Base-by-base conservation (phyloP, 768 basidiomycete genomes). In the Suillus clintonianus region DNA sequence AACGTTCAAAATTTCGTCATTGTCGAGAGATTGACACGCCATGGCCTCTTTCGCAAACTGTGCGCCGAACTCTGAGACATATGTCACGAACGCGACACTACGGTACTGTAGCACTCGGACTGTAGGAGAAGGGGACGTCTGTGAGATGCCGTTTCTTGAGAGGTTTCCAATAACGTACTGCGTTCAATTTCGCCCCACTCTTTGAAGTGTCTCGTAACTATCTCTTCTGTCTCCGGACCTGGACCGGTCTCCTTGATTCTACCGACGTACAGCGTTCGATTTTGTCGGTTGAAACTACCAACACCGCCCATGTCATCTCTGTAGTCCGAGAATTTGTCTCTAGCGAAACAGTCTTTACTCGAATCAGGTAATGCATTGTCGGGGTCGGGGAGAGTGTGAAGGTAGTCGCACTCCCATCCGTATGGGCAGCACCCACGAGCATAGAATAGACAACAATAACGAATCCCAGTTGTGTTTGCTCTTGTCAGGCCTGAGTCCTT, bases 251-350 rank as follows among this genome's bases (percentile, higher is more conserved):
- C 96, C 74, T 92, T 92, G 68, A 99, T 95, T 61, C 94, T 84
- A 3, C 97, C 97, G 51, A 99, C 86, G 74, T 99, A 99, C 17
- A 99, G 74, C 43, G 97, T 99, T 64, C 97, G 81, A 75, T 99
- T 99, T 76, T 94, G 91, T 43, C 96, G 80, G 70, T 91, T 92
- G 79, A 99, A 99, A 64, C 92, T 95, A 14, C 97, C 97, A 36
- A 99, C 97, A 78, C 97, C 97, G 69, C 97, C 97, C 97, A 99
- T 99, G 74, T 99, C 97, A 74, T 99, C 97, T 64, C 97, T 82
- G 77, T 99, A 99, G 77, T 97, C 95, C 0, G 95, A 81, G 76
- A 98, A 97, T 79, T 98, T 98, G 80, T 97, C 95, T 53, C 97
- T 83, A 0, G 94, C 95, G 73, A 99, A 99, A 74, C 95, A 97